Percentiles rank a stretch among this genome's conserved stretches.
phyloP scores from a whole-genome alignment of 1,284 basidiomycete species.

The Termitomyces sp. region DNA sequence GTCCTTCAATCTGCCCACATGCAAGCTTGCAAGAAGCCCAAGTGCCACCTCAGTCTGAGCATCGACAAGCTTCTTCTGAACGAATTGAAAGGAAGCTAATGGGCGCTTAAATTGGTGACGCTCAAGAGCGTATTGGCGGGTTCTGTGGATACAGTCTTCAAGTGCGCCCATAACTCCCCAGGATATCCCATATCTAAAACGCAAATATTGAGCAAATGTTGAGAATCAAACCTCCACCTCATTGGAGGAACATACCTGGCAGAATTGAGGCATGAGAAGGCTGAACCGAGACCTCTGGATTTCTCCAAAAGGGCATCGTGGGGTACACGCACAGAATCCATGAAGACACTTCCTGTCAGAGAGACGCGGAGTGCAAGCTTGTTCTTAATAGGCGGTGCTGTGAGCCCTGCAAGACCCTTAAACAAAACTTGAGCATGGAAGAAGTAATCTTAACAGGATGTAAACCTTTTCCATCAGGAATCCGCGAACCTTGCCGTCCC shows the following conservation, averaged over 20 bases:
- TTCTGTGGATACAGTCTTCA: slow-evolving; percentile 82
- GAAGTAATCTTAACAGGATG: not conserved
- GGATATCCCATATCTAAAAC: slow-evolving; percentile 73
- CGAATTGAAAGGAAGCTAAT: slow-evolving; percentile 90
- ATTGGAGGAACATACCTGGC: slow-evolving; percentile 50
- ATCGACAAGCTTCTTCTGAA: slow-evolving; percentile 96
- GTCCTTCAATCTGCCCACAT: slow-evolving; percentile 92
- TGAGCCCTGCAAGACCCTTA: slow-evolving; percentile 80
- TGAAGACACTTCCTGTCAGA: slow-evolving; percentile 89
- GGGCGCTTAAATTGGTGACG: slow-evolving; percentile 87
- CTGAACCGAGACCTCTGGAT: slow-evolving; percentile 71
- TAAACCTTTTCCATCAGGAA: slow-evolving; percentile 87
- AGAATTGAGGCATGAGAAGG: slow-evolving; percentile 90
- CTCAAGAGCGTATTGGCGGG: slow-evolving; percentile 85
- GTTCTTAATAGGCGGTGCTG: slow-evolving; percentile 87
- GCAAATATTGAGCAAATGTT: not conserved
- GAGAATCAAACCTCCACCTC: not conserved
- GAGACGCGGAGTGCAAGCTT: slow-evolving; percentile 90
- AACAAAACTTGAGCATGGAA: not conserved
- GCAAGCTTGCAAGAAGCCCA: slow-evolving; percentile 75
- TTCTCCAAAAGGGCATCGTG: slow-evolving; percentile 74
- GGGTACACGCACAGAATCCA: slow-evolving; percentile 77
- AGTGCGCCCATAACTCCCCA: slow-evolving; percentile 95
- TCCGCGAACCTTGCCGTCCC: slow-evolving; percentile 89
- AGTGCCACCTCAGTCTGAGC: slow-evolving; percentile 83